Evolutionary conservation across 2,329 filamentous ascomycete species (phyloP), one percentile per base, ranked within the genome.

Genomic region (Colletotrichum aenigma): DNA sequence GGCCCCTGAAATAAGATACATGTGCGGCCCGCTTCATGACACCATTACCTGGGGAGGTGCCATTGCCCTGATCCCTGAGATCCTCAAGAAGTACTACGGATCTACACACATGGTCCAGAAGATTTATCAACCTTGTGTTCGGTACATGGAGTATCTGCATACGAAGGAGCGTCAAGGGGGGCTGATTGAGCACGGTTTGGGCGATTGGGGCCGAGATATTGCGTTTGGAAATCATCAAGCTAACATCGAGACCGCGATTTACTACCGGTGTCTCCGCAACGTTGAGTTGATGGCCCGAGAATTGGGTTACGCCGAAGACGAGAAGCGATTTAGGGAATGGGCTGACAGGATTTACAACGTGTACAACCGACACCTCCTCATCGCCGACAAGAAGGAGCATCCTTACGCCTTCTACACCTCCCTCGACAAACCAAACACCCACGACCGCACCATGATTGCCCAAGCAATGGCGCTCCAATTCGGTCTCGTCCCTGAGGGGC

Each of bases 1-100:
- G 86, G 87, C 86, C 1, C 87, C 87, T 0, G 83, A 87, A 73
- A 85, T 87, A 28, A 79, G 87, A 16, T 88, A 88, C 69, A 88
- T 88, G 79, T 76, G 86, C 71, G 87, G 87, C 0, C 87, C 87
- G 2, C 80, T 88, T 5, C 86, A 88, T 70, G 86, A 88, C 69
- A 88, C 86, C 0, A 86, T 87, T 66, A 86, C 84, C 3, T 87
- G 85, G 85, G 85, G 85, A 16, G 85, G 85, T 26, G 85, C 85
- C 1, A 75, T 86, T 0, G 82, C 80, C n/a, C 78, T 85, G 70
- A 78, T 85, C 2, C 80, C 85, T 0, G 85, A 85, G 36, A 79
- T 86, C 1, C 76, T 87, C 12, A 82, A 82, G 30, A 81, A 80
- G 36, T 87, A 86, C 79, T 86, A 87, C 69, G 85, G 83, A 24